Evolutionary conservation across 2,329 filamentous ascomycete species (phyloP).

Genomic region (Sporothrix pseudoabietina): DNA sequence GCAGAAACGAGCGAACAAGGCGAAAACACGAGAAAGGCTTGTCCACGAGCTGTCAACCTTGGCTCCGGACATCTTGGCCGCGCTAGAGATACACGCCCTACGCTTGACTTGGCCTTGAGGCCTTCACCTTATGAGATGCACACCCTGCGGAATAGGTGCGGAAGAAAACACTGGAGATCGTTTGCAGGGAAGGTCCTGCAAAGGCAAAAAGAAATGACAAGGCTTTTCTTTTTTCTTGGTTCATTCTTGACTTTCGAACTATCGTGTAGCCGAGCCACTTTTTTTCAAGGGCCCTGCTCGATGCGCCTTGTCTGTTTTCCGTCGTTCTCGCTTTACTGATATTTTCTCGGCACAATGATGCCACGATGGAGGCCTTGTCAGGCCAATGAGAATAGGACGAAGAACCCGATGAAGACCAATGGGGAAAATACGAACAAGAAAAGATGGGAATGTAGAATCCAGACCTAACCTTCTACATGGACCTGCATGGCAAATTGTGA

Average conservation of each 20-base stretch:
- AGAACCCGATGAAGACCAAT: not conserved
- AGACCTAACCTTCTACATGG: not conserved
- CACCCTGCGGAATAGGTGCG: conserved; percentile 7
- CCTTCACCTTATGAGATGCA: not conserved
- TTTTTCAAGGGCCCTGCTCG: not conserved
- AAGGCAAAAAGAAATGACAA: not conserved
- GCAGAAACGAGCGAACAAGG: not conserved
- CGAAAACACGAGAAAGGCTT: too few relatives aligned
- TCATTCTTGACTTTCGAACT: not conserved
- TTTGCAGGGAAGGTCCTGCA: not conserved
- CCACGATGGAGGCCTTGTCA: not conserved
- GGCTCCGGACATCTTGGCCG: too few relatives aligned
- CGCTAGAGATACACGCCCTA: not conserved
- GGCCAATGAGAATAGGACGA: not conserved
- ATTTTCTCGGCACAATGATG: not conserved
- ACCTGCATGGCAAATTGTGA: not conserved
- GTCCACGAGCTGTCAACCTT: too few relatives aligned
- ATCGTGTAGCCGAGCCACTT: not conserved
- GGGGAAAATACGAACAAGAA: not conserved
- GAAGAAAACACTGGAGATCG: not conserved
- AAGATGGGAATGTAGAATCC: not conserved
- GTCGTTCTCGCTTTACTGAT: not conserved
- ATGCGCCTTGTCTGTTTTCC: not conserved
- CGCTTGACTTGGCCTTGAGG: not conserved
- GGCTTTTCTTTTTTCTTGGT: not conserved